Evolutionary conservation across 768 basidiomycete species (phyloP), one percentile per base, ranked within the genome.

Genomic region (Termitomyces eurrhizus): DNA sequence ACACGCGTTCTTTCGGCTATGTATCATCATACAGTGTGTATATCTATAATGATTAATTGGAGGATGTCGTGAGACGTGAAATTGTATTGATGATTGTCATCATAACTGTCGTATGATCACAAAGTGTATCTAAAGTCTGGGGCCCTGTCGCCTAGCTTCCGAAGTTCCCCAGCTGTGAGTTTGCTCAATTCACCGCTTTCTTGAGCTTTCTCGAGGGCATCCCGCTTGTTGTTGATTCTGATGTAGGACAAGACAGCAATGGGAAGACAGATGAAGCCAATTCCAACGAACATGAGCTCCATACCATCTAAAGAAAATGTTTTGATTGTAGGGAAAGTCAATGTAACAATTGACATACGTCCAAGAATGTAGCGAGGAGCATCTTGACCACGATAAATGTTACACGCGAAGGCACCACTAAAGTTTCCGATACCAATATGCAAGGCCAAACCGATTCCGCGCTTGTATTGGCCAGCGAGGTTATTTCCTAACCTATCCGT

Each of bases 361-460:
- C 89, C 88, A 46, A 87, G 65, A 42, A 83, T 71, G 65, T 80
- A 90, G 3, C 84, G 78, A 2, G 89, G 88, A 4, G 75, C 72
- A 66, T 90, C 88, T 62, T 77, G 74, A 0, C 80, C 62, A 14
- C 86, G 78, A 67, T 83, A 90, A 7, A 90, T 81, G 63, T 85
- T 88, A 7, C 79, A 77, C 2, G 87, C 83, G 56, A 89, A 83
- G 0, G 83, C 84, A 1, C 87, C 88, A 32, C 81, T 73, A 61
- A 89, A 82, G 66, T 88, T 87, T 0, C 86, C 87, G 21, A 88
- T 77, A 7, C 85, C 84, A 32, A 88, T 84, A n/a, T 89, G 84
- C 29, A 89, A 56, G 0, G 86, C 87, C 80, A 90, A 83, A 3
- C 84, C 87, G 12, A 86, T 74, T 1, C 77, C 88, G 4, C 88